These are phyloP conservation scores for Gossypium longicalyx DNA, from an alignment of 345 rosid species.

Conservation along the genomic window DNA sequence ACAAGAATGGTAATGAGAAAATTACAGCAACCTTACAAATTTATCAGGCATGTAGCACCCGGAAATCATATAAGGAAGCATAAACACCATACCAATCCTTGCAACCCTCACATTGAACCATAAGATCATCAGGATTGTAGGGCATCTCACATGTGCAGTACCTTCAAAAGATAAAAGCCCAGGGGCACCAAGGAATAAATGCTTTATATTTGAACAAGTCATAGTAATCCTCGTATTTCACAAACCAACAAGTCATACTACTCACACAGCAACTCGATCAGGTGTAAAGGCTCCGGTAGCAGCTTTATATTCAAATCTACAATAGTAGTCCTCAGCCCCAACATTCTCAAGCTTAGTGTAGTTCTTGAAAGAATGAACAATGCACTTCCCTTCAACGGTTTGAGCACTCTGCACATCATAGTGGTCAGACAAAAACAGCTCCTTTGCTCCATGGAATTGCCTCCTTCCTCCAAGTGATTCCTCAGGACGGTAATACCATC, in stretches of 20 bases:
- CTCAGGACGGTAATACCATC: conserved; percentile 92
- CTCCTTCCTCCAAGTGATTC: conserved; percentile 81
- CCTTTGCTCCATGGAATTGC: conserved; percentile 87
- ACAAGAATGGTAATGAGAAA: conserved; percentile 13
- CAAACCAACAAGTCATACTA: conserved; percentile 19
- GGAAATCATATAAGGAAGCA: background rate
- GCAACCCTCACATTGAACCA: conserved; percentile 94
- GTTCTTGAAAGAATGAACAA: conserved; percentile 69
- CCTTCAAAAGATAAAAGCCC: conserved; percentile 37
- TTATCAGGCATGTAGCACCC: background rate
- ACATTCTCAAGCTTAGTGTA: conserved; percentile 76
- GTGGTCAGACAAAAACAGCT: conserved; percentile 87
- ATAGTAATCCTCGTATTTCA: background rate
- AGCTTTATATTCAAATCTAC: conserved; percentile 83
- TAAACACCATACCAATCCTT: conserved; percentile 67
- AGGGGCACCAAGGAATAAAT: conserved; percentile 11
- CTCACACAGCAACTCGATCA: conserved; percentile 91
- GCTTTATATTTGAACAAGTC: too few relatives aligned
- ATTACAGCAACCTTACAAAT: background rate
- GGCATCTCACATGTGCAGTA: conserved; percentile 97
- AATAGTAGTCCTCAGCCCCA: conserved; percentile 75
- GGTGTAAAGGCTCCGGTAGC: conserved; percentile 80
- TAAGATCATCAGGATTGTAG: conserved; percentile 83
- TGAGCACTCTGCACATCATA: conserved; percentile 72
- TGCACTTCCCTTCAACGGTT: conserved; percentile 82